Base-by-base conservation (phyloP, 2,329 filamentous ascomycete species). In the Phialophora expanda region DNA sequence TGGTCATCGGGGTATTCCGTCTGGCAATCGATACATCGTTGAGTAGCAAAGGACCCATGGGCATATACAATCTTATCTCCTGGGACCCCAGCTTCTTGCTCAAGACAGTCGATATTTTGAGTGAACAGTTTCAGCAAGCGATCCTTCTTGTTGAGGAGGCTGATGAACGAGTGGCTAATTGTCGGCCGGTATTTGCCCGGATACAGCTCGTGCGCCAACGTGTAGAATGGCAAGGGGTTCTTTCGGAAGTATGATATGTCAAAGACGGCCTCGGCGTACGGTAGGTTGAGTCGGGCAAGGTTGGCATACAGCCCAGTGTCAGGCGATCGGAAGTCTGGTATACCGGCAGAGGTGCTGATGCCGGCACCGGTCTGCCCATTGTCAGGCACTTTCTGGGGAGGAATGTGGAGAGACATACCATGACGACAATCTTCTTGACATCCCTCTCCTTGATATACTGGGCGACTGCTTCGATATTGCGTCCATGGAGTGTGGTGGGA, bases 51-150 rank as follows among this genome's bases (percentile, higher is more conserved):
- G 76, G 92, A 97, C 54, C 95, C 95, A 77, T 99, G 95, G 0
- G 95, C 95, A 78, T 98, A 94, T 34, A 99, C 84, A 57, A 99
- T 93, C 77, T 86, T 88, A 1, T 94, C 88, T 0, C 82, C 84
- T 0, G 93, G 91, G 0, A 99, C 88, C 28, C 95, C 95, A 12
- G 94, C 95, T 71, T 87, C 85, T 24, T 93, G 87, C 79, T 99
- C 95, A 12, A 99, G 84, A 74, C 93, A 97, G 80, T 99, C 95
- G 71, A 99, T 98, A 75, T 99, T 99, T 76, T 99, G 95, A 0
- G 95, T 97, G 78, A 98, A 99, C 61, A 95, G 86, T 82, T 93
- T 95, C 70, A 90, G 81, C 26, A 99, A 81, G 48, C 94, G 81
- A 3, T 87, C 87, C 79, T 96, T 97, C 66, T 88, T 82, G 64